phyloP scores from a whole-genome alignment of 495 filamentous ascomycete genomes.

The Platismatia glauca region DNA sequence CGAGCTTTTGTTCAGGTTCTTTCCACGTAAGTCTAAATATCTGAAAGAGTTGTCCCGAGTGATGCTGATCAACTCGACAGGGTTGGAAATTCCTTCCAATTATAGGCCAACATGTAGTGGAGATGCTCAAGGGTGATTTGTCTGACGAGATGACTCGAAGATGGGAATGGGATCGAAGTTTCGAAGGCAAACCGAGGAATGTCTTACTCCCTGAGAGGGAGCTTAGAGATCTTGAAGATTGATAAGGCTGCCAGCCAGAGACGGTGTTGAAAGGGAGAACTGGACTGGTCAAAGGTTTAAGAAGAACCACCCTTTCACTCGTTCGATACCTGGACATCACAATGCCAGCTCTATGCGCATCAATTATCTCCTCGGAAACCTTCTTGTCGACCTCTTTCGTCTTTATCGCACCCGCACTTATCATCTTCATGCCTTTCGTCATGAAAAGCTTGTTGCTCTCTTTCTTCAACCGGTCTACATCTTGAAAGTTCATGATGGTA shows the following conservation, averaged over 20 bases:
- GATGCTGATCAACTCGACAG: conserved; percentile 30
- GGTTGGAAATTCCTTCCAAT: conserved; percentile 55
- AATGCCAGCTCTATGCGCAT: neutral
- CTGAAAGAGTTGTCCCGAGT: neutral
- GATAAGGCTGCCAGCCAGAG: neutral
- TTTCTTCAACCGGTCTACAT: neutral
- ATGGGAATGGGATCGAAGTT: conserved; percentile 10
- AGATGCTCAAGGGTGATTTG: conserved; percentile 41
- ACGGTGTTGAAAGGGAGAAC: neutral
- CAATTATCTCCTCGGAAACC: neutral
- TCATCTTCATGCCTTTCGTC: neutral
- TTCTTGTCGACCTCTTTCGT: neutral
- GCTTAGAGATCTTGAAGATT: conserved; percentile 1
- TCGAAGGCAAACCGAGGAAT: conserved; percentile 3
- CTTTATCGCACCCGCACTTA: neutral
- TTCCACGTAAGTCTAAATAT: conserved; percentile 5
- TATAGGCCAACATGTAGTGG: conserved; percentile 48
- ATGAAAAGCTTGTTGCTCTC: neutral
- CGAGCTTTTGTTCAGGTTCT: neutral
- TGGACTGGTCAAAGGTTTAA: neutral
- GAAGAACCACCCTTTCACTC: neutral
- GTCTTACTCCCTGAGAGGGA: conserved; percentile 8
- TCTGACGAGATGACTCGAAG: conserved; percentile 2
- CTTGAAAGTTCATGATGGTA: neutral
- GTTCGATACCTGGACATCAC: neutral